Evolutionary conservation across 768 basidiomycete genomes (phyloP).

Genomic region (Erythrobasidium yunnanense): DNA sequence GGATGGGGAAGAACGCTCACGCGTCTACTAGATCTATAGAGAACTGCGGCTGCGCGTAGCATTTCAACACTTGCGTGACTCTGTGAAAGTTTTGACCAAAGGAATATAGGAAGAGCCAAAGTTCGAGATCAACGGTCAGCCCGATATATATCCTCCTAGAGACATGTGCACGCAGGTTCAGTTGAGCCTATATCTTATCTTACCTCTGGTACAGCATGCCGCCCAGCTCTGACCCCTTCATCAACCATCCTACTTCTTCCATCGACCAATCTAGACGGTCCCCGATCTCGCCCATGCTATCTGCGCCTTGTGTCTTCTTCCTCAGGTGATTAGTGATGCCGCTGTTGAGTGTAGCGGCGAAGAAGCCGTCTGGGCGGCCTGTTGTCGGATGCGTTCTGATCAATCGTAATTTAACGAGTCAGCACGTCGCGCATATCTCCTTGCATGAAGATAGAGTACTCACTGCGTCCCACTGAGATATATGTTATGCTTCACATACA

Average conservation of each 20-base stretch:
- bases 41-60: slow-evolving; percentile 14
- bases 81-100: too few species aligned
- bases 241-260: neutral
- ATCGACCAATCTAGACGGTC: slow-evolving; percentile 7
- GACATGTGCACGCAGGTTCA: neutral
- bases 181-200: neutral
- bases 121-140: neutral
- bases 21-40: slow-evolving; percentile 5
- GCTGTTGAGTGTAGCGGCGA: slow-evolving; percentile 12
- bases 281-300: slow-evolving; percentile 9
- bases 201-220: neutral
- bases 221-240: neutral
- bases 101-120: too few species aligned
- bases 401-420: neutral
- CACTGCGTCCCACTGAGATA: slow-evolving; percentile 14
- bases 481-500: slow-evolving; percentile 10
- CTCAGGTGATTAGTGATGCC: neutral
- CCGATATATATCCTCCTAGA: too few species aligned
- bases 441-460: neutral
- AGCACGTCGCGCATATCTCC: neutral
- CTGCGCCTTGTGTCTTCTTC: neutral
- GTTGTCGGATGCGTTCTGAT: slow-evolving; percentile 4
- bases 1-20: neutral
- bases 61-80: slow-evolving; percentile 5
- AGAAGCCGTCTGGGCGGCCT: slow-evolving; percentile 19